Base-by-base conservation (phyloP, 441 rosid genomes). In the Geranium incanum region DNA sequence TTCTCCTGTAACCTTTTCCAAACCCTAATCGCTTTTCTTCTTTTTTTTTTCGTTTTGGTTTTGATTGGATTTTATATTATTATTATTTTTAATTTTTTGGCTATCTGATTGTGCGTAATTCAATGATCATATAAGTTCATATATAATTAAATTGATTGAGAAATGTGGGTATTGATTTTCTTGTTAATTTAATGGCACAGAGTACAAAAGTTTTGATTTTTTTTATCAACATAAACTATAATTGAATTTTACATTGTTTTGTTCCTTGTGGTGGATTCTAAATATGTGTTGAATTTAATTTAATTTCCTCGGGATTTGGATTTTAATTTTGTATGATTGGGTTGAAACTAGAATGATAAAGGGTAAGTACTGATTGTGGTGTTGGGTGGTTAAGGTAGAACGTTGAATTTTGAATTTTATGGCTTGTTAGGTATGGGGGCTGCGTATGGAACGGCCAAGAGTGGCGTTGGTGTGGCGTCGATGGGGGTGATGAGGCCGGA, bases 401-500 rank as follows among this genome's bases (percentile, higher is more conserved):
- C 2, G 13, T 8, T 45, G 52, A 45, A 6, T 45, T 21, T 21
- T 21, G 21, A 21, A 21, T 21, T 21, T 21, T 21, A 21, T 45
- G 52, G 11, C 52, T 45, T 45, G 52, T 21, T 78, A 87, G 89
- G 91, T 76, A 87, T 85, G 89, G 91, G 88, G 75, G 88, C 91
- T 28, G 88, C 89, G 0, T 28, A 28, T 28, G 33, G 33, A 28
- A 28, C 33, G 3, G 33, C 33, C 33, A 28, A 28, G 33, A 28
- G 91, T 45, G 52, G 52, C 13, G 89, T 87, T 0, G 91, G 89
- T 21, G 88, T 87, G 65, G 91, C 91, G 11, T 85, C 89, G 12
- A 85, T 84, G 87, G 89, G 89, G 5, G 89, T 87, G 72, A 87
- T 85, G 89, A 78, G 87, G 69, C 91, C 91, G 0, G 91, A 85